phyloP scores from a whole-genome alignment of 179 eudicot species.

The Silene noctiflora region DNA sequence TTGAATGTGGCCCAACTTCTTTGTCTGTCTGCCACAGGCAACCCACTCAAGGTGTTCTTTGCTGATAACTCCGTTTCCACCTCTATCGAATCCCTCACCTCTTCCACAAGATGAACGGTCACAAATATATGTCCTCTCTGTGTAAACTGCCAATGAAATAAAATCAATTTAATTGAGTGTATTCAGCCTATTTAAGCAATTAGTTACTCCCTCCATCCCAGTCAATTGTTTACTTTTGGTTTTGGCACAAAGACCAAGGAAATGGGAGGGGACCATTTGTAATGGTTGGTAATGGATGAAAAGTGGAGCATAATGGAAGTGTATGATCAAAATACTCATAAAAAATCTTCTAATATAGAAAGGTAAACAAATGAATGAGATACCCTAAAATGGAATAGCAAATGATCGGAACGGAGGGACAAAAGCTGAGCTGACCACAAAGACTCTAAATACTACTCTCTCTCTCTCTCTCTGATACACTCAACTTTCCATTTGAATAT shows the following conservation, averaged over 20 bases:
- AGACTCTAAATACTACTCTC: no score
- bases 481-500: no score
- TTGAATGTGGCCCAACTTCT: conserved; percentile 73
- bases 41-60: conserved; percentile 60
- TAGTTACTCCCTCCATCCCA: not conserved
- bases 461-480: no score
- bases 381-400: no score
- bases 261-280: no score
- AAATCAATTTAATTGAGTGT: not conserved
- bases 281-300: no score
- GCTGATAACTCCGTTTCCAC: conserved; percentile 45
- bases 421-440: not conserved
- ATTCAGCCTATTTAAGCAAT: not conserved
- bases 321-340: no score
- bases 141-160: conserved; percentile 56
- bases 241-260: no score
- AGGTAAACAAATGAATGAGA: no score
- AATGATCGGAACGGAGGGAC: not conserved
- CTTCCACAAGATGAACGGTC: conserved; percentile 66
- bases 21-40: conserved; percentile 65
- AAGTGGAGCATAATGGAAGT: no score
- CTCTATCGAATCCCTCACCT: conserved; percentile 52
- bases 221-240: no score
- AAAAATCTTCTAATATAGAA: no score
- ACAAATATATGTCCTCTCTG: conserved; percentile 79